Evolutionary conservation across 352 stramenopile species (phyloP).

Genomic region (Globisporangium canariense): DNA sequence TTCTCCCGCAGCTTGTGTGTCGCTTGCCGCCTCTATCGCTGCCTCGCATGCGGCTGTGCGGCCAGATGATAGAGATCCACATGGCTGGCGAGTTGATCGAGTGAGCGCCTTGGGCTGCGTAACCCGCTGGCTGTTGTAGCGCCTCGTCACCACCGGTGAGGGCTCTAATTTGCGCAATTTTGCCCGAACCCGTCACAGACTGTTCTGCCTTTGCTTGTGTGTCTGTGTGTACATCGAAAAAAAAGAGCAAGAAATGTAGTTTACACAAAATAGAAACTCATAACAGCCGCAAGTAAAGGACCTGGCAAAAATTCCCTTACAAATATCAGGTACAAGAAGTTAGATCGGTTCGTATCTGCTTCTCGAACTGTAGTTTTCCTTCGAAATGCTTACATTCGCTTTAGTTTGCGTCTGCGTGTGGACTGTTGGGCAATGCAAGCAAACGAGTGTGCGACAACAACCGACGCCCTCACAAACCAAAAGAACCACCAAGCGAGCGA

Average conservation of each 20-base stretch:
- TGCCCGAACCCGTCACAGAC: slow-evolving; percentile 3
- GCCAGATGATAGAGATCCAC: no score
- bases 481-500: slow-evolving; percentile 1
- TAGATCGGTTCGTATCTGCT: no score
- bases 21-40: background rate
- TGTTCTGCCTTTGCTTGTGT: background rate
- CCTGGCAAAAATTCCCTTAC: background rate
- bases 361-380: no score
- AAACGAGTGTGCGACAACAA: background rate
- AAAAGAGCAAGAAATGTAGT: slow-evolving; percentile 1
- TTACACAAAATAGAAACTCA: background rate
- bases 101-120: background rate
- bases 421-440: background rate
- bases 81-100: no score
- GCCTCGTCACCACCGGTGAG: slow-evolving; percentile 5
- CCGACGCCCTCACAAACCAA: background rate
- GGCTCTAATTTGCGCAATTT: slow-evolving; percentile 11
- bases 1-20: background rate
- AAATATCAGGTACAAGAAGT: background rate
- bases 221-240: background rate
- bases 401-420: no score
- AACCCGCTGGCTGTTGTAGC: background rate
- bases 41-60: background rate
- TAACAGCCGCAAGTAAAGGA: background rate
- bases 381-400: no score